Percentiles rank a stretch among this genome's conserved stretches.
Conservation (phyloP, 306 rosid genomes). For the Hylodesmum podocarpum region DNA sequence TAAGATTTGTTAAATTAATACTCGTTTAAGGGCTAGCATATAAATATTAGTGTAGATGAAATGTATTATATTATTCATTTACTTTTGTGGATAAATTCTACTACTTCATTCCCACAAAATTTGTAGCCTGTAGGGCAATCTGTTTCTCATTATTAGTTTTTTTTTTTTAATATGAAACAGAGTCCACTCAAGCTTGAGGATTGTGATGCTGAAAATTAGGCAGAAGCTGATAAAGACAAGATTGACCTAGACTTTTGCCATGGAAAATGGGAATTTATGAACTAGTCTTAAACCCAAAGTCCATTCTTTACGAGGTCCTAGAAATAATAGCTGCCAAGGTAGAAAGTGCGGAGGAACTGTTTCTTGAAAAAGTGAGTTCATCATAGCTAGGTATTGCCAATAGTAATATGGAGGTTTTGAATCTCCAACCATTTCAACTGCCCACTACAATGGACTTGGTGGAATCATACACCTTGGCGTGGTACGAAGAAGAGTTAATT, state of each 20-base stretch:
- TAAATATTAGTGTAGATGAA: neutral
- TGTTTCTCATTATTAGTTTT: slow-evolving; percentile 8
- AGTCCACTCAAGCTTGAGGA: slow-evolving; percentile 54
- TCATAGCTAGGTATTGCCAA: slow-evolving; percentile 61
- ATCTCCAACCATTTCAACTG: slow-evolving; percentile 86
- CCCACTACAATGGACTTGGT: slow-evolving; percentile 68
- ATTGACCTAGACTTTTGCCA: slow-evolving; percentile 91
- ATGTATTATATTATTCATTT: neutral
- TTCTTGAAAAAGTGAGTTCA: slow-evolving; percentile 51
- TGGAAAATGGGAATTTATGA: slow-evolving; percentile 53
- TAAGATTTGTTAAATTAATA: no score
- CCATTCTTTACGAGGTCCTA: slow-evolving; percentile 74
- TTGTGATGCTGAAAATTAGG: slow-evolving; percentile 73
- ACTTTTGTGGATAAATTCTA: neutral
- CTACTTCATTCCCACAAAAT: neutral
- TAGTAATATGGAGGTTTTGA: slow-evolving; percentile 68
- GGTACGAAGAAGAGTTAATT: slow-evolving; percentile 96
- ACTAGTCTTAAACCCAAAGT: slow-evolving; percentile 65
- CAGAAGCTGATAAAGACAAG: slow-evolving; percentile 90
- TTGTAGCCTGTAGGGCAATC: neutral
- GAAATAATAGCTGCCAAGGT: slow-evolving; percentile 65
- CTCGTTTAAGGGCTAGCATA: no score
- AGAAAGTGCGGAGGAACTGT: slow-evolving; percentile 39
- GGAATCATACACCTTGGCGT: slow-evolving; percentile 94
- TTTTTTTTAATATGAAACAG: slow-evolving; percentile 42